These are phyloP conservation scores for Teratosphaeria nubilosa DNA, from an alignment of 2,329 filamentous ascomycete genomes.

Conservation along the genomic window DNA sequence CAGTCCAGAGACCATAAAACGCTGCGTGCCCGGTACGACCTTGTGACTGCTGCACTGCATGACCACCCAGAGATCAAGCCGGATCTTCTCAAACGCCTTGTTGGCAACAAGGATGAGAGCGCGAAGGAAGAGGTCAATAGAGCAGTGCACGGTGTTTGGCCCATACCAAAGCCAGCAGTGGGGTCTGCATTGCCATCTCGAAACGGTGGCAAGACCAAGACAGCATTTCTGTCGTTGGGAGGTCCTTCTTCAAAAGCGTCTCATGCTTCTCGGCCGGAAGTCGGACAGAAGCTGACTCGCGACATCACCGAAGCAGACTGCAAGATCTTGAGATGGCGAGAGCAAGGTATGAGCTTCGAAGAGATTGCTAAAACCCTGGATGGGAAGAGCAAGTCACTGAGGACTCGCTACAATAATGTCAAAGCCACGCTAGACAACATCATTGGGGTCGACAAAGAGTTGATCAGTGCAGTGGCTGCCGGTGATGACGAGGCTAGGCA, in stretches of 20 bases:
- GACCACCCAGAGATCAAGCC: neutral
- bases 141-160: neutral
- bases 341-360: neutral
- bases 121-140: neutral
- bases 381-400: neutral
- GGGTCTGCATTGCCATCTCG: neutral
- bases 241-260: neutral
- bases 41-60: neutral
- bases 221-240: neutral
- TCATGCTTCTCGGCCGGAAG: neutral
- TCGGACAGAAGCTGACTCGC: neutral
- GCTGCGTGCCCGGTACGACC: neutral
- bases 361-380: neutral
- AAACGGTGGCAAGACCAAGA: neutral
- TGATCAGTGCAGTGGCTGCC: constrained; percentile 2
- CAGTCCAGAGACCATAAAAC: neutral
- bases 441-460: neutral
- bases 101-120: neutral
- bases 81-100: neutral
- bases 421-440: neutral
- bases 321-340: constrained; percentile 1
- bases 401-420: neutral
- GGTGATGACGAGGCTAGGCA: constrained; percentile 5
- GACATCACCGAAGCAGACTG: constrained; percentile 1
- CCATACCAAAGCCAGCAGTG: neutral